Percentiles rank a stretch among this genome's conserved stretches.
Conservation (phyloP, 345 rosid genomes). For the Murraya paniculata region DNA sequence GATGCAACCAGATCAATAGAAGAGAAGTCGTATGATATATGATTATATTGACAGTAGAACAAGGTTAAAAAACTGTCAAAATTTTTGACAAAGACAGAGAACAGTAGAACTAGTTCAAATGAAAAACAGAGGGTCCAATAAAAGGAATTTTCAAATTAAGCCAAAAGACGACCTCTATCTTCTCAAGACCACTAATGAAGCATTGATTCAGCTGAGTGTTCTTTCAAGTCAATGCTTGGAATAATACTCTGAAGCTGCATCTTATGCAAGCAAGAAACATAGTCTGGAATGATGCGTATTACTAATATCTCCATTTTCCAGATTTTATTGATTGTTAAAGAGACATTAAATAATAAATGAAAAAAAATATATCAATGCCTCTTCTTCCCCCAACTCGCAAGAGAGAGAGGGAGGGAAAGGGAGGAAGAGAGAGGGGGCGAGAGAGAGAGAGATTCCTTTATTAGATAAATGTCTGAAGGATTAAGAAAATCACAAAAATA, state of each 20-base stretch:
- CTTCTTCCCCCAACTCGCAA: background rate
- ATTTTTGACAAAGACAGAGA: background rate
- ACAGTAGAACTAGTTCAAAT: background rate
- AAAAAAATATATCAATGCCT: background rate
- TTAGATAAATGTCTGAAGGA: background rate
- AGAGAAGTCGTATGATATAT: background rate
- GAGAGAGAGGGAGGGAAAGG: background rate
- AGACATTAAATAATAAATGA: background rate
- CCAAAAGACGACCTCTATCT: background rate
- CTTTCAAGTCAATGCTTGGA: background rate
- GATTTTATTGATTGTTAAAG: background rate
- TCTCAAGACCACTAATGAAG: background rate
- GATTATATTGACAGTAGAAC: background rate
- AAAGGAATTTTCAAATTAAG: background rate
- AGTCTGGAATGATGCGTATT: background rate
- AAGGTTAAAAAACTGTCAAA: background rate
- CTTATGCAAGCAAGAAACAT: background rate
- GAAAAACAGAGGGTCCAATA: background rate
- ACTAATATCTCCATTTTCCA: background rate
- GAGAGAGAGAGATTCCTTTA: background rate
- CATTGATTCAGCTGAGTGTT: background rate
- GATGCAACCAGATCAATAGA: slow-evolving; percentile 7
- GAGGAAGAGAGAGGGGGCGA: background rate
- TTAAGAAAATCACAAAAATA: background rate
- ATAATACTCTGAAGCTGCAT: background rate